Conservation (phyloP, 768 basidiomycete species). For the Mycena filopes region DNA sequence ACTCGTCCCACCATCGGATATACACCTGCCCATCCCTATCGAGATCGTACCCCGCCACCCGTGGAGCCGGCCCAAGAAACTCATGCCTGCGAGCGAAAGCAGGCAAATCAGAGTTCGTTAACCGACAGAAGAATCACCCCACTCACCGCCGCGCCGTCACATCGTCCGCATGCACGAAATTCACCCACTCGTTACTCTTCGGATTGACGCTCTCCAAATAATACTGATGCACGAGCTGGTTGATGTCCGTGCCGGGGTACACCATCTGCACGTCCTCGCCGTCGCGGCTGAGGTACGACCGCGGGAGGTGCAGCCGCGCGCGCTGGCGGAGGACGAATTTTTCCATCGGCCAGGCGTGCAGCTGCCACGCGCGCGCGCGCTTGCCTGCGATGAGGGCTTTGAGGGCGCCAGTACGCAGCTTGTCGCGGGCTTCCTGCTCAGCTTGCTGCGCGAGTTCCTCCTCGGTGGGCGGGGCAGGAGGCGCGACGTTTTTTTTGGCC, state of each 20-base stretch:
- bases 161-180: slow-evolving; percentile 49
- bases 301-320: slow-evolving; percentile 50
- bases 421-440: slow-evolving; percentile 23
- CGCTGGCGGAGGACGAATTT: slow-evolving; percentile 43
- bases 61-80: slow-evolving; percentile 55
- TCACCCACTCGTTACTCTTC: slow-evolving; percentile 35
- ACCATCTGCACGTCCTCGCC: slow-evolving; percentile 48
- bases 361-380: slow-evolving; percentile 51
- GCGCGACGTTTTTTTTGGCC: no score
- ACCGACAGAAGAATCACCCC: background rate
- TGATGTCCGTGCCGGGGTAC: slow-evolving; percentile 47
- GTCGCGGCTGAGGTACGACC: slow-evolving; percentile 48
- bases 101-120: background rate
- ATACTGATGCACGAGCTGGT: slow-evolving; percentile 48
- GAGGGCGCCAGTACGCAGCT: slow-evolving; percentile 39
- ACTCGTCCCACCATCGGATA: slow-evolving; percentile 57
- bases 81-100: slow-evolving; percentile 47
- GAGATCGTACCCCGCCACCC: slow-evolving; percentile 52
- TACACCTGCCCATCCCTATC: slow-evolving; percentile 51
- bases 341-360: slow-evolving; percentile 53
- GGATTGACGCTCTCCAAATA: slow-evolving; percentile 36
- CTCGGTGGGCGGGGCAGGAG: background rate
- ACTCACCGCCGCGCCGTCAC: slow-evolving; percentile 45
- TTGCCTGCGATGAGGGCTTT: slow-evolving; percentile 43
- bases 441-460: background rate